These are phyloP conservation scores for Metschnikowia aberdeeniae DNA, from an alignment of 805 yeast species.

Conservation along the genomic window DNA sequence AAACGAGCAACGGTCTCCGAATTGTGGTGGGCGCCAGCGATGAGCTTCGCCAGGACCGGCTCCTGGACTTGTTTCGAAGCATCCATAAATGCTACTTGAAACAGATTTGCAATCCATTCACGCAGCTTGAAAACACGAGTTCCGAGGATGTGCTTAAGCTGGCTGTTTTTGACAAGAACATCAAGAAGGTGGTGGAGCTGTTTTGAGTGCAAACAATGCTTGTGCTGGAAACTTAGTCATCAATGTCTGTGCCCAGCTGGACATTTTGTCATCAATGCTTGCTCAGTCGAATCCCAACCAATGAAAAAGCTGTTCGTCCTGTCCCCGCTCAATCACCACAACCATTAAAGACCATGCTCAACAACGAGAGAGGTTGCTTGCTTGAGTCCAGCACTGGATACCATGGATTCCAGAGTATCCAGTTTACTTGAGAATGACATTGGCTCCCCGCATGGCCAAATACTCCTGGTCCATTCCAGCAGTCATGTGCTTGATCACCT, in stretches of 20 bases:
- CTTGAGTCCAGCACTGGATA: no score
- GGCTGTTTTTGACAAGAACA: constrained; percentile 27
- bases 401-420: no score
- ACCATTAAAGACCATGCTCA: no score
- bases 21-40: constrained; percentile 50
- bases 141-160: constrained; percentile 27
- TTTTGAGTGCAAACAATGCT: neutral
- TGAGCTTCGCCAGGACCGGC: constrained; percentile 7
- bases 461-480: constrained; percentile 94
- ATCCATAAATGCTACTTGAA: constrained; percentile 54
- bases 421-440: constrained; percentile 62
- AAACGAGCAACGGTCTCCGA: constrained; percentile 64
- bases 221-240: no score
- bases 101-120: constrained; percentile 62
- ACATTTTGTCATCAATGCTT: no score
- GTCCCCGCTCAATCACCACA: no score
- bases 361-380: no score
- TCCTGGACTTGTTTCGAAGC: constrained; percentile 26
- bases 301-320: no score
- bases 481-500: constrained; percentile 69
- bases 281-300: no score
- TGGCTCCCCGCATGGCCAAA: constrained; percentile 80
- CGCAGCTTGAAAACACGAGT: constrained; percentile 14
- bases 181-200: constrained; percentile 23
- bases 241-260: no score